A percentile compares a stretch with the other conserved stretches of the same genome.
phyloP scores from a whole-genome alignment of 1,139 yeast genomes.

The Debaryomyces sp. region DNA sequence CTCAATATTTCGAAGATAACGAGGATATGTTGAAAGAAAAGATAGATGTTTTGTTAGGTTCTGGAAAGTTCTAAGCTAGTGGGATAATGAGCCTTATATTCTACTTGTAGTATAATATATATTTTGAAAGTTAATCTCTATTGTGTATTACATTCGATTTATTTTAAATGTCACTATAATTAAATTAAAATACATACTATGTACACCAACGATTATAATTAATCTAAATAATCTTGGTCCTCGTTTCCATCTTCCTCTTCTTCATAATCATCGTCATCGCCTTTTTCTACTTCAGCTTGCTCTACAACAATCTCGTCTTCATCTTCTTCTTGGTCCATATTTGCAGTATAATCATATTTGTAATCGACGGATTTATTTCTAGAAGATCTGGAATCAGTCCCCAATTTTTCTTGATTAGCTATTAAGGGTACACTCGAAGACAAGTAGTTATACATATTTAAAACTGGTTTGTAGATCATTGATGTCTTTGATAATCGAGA shows the following conservation, averaged over 20 bases:
- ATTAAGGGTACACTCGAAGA: slow-evolving; percentile 26
- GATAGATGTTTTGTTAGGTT: slow-evolving; percentile 66
- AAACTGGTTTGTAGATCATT: slow-evolving; percentile 29
- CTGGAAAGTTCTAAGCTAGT: slow-evolving; percentile 23
- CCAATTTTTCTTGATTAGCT: slow-evolving; percentile 20
- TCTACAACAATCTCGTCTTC: slow-evolving; percentile 25
- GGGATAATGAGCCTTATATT: not conserved
- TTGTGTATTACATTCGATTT: not conserved
- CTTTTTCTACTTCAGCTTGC: slow-evolving; percentile 15
- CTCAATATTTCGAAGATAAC: slow-evolving; percentile 79
- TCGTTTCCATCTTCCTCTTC: slow-evolving; percentile 17
- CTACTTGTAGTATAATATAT: slow-evolving; percentile 3
- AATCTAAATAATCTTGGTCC: slow-evolving; percentile 20
- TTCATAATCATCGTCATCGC: slow-evolving; percentile 18
- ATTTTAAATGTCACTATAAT: not conserved
- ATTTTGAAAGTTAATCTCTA: not conserved
- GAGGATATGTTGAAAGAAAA: slow-evolving; percentile 68
- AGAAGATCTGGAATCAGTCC: slow-evolving; percentile 13
- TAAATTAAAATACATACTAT: slow-evolving; percentile 1
- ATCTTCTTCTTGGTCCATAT: slow-evolving; percentile 17
- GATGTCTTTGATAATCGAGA: slow-evolving; percentile 23
- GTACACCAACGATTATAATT: slow-evolving; percentile 11
- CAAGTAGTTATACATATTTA: slow-evolving; percentile 29
- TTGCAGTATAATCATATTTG: slow-evolving; percentile 13
- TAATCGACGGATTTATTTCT: slow-evolving; percentile 20